These are phyloP conservation scores for Leucocoprinus sp. DNA, from an alignment of 768 basidiomycete species.

Conservation along the genomic window DNA sequence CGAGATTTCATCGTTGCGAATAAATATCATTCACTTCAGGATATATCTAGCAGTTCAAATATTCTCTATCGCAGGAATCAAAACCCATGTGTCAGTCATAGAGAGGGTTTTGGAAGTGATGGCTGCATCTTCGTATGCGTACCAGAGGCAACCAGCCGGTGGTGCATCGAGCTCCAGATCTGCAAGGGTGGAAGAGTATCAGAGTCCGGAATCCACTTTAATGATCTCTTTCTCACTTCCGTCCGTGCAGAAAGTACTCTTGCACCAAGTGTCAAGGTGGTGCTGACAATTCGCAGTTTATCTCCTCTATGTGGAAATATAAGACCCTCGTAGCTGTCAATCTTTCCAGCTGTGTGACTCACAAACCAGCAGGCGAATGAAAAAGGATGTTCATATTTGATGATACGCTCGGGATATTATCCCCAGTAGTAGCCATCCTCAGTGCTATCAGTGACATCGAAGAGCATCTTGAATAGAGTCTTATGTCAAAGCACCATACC, in stretches of 20 bases:
- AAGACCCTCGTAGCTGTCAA: not conserved
- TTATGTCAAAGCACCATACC: not conserved
- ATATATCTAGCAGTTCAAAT: too few relatives aligned
- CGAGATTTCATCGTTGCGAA: too few relatives aligned
- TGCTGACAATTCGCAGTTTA: slow-evolving; percentile 41
- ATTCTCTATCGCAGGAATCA: too few relatives aligned
- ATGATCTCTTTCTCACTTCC: slow-evolving; percentile 33
- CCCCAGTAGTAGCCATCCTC: slow-evolving; percentile 18
- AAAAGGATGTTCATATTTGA: slow-evolving; percentile 46
- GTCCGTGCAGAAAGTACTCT: slow-evolving; percentile 40
- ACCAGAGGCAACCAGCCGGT: slow-evolving; percentile 46
- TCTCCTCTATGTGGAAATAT: slow-evolving; percentile 31
- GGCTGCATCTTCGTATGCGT: slow-evolving; percentile 49
- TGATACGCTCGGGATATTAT: slow-evolving; percentile 29
- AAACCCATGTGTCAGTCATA: too few relatives aligned
- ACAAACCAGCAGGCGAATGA: slow-evolving; percentile 49
- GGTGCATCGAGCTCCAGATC: slow-evolving; percentile 51
- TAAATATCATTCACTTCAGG: too few relatives aligned
- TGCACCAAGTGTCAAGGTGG: slow-evolving; percentile 40
- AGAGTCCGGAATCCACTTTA: not conserved
- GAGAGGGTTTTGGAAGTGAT: slow-evolving; percentile 25
- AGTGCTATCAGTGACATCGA: slow-evolving; percentile 37
- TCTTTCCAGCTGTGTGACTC: slow-evolving; percentile 13
- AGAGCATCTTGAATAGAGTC: slow-evolving; percentile 34
- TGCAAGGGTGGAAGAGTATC: slow-evolving; percentile 15